Percentiles rank a stretch among this genome's conserved stretches.
phyloP scores from a whole-genome alignment of 2,329 filamentous ascomycete species.

The Thielaviopsis ethacetica region DNA sequence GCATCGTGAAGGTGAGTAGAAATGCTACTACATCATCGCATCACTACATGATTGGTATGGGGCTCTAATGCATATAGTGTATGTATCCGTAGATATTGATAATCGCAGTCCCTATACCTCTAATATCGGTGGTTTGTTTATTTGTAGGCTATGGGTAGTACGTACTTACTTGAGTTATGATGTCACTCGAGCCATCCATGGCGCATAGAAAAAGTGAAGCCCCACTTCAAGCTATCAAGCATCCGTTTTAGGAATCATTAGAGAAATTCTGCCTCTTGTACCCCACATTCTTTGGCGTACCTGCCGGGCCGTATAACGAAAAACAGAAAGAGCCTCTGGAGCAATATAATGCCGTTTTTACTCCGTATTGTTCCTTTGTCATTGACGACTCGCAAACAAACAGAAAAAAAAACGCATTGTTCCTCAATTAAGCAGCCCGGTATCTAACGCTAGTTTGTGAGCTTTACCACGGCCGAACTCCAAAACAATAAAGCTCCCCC shows the following conservation, averaged over 20 bases:
- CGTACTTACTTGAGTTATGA: neutral
- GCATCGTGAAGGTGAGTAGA: neutral
- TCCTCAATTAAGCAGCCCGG: neutral
- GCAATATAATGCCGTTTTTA: neutral
- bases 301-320: neutral
- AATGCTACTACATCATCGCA: neutral
- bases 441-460: neutral
- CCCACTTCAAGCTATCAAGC: neutral
- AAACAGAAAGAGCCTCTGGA: neutral
- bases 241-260: neutral
- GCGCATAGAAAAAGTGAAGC: neutral
- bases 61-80: neutral
- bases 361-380: neutral
- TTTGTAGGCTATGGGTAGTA: neutral
- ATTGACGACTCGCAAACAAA: neutral
- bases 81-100: neutral
- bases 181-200: neutral
- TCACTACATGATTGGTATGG: neutral
- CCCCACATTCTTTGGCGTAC: neutral
- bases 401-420: neutral
- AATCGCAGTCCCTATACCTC: neutral
- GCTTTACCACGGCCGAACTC: neutral
- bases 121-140: neutral
- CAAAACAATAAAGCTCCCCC: neutral
- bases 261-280: neutral